Base-by-base conservation (phyloP, 2,329 filamentous ascomycete species). In the Furcasterigmium furcatum region DNA sequence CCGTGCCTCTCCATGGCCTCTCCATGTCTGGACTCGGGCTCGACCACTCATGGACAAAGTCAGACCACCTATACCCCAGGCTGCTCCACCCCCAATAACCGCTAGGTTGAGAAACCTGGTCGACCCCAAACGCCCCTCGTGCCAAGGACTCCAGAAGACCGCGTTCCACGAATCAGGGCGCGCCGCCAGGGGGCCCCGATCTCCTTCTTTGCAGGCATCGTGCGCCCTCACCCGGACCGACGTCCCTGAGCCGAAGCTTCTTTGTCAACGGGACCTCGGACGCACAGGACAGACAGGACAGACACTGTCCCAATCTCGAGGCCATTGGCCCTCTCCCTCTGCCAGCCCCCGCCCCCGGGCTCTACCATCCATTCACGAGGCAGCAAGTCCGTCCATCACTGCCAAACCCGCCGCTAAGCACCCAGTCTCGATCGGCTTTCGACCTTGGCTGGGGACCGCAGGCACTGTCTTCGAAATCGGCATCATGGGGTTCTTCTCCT, bases 31-130 rank as follows among this genome's bases (percentile, higher is more conserved):
- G 24, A 20, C 16, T 6, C 34, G 9, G n/a, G n/a, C n/a, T 7
- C 34, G 34, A 9, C 34, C 34, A 36, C 34, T 36, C n/a, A 36
- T 16, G 19, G 8, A 16, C 9, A 7, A 18, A 36, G 34, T 36
- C 34, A 36, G 34, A 12, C 34, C 34, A 36, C 34, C 34, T 18
- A 16, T 18, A 18, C n/a, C 34, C 34, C 34, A 9, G 34, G 34
- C 16, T 20, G 21, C 32, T 29, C 41, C 41, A 43, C 41, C 41
- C 41, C 30, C 41, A 43, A 43, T 43, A 43, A 43, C 30, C 41
- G 41, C 41, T 38, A 36, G 41, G 41, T 18, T 38, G 29, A 43
- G 22, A 43, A 25, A 20, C 41, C 41, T 34, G 41, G 41, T 43
- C 32, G 13, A 19, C 32, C 41, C 41, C 30, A 35, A 25, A 19